Percentiles rank a stretch among this genome's conserved stretches.
Conservation (phyloP, 2,329 filamentous ascomycete species). For the Cercospora berteroae region DNA sequence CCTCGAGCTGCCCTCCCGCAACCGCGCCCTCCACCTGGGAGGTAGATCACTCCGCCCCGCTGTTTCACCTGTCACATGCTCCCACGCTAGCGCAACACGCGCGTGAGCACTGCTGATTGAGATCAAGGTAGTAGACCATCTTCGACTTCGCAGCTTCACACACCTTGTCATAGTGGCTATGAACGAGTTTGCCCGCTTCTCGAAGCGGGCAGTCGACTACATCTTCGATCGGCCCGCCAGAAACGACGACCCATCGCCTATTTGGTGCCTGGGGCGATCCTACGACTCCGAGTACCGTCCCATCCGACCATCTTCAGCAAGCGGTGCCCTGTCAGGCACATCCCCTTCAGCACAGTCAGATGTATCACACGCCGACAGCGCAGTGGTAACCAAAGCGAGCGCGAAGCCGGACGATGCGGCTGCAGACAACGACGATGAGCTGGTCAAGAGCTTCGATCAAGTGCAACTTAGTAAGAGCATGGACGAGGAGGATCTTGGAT, state of each 20-base stretch:
- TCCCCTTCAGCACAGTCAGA: slow-evolving; percentile 35
- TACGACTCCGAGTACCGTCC: slow-evolving; percentile 48
- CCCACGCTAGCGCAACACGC: slow-evolving; percentile 8
- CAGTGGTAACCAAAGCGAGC: slow-evolving; percentile 30
- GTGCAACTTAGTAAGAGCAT: slow-evolving; percentile 31
- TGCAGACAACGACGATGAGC: slow-evolving; percentile 25
- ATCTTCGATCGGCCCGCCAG: slow-evolving; percentile 88
- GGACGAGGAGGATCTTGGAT: slow-evolving; percentile 54
- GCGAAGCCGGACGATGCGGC: slow-evolving; percentile 20
- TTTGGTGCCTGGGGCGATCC: slow-evolving; percentile 73
- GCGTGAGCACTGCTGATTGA: slow-evolving; percentile 17
- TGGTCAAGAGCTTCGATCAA: slow-evolving; percentile 32
- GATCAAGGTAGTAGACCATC: background rate
- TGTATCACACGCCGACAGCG: slow-evolving; percentile 36
- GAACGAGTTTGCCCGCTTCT: slow-evolving; percentile 72
- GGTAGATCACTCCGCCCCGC: slow-evolving; percentile 3
- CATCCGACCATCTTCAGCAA: slow-evolving; percentile 20
- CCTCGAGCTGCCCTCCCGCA: background rate
- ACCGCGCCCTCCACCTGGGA: background rate
- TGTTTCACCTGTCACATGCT: slow-evolving; percentile 20
- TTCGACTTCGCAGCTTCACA: background rate
- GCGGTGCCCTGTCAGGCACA: slow-evolving; percentile 19
- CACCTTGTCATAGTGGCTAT: slow-evolving; percentile 41
- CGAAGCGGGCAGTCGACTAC: slow-evolving; percentile 79
- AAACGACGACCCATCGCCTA: slow-evolving; percentile 72